Conservation (phyloP, 345 rosid species). For the Hypericum androsaemum region DNA sequence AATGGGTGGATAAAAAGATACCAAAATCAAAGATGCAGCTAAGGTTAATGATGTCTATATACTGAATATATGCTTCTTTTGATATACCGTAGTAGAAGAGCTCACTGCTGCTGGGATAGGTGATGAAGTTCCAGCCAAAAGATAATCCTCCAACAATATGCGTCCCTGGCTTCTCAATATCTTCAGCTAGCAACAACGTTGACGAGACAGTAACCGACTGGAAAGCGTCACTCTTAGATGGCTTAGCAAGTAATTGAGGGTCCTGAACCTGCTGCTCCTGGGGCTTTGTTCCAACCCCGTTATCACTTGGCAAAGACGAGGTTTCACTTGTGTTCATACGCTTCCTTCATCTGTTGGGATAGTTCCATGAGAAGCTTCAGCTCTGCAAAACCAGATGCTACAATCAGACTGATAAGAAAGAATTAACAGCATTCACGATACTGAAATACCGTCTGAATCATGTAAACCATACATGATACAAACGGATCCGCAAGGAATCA, state of each 20-base stretch:
- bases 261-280: slow-evolving; percentile 15
- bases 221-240: slow-evolving; percentile 22
- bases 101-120: slow-evolving; percentile 30
- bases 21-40: no score
- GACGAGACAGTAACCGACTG: slow-evolving; percentile 12
- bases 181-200: slow-evolving; percentile 28
- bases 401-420: no score
- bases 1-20: no score
- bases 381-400: slow-evolving; percentile 35
- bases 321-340: slow-evolving; percentile 20
- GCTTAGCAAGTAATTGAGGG: slow-evolving; percentile 8
- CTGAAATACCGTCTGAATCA: slow-evolving; percentile 2
- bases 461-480: neutral
- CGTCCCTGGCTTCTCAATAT: slow-evolving; percentile 16
- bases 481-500: no score
- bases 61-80: slow-evolving; percentile 27
- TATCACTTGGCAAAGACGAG: slow-evolving; percentile 33
- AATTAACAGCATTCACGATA: no score
- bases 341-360: slow-evolving; percentile 41
- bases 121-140: slow-evolving; percentile 86
- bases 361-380: slow-evolving; percentile 51
- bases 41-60: no score
- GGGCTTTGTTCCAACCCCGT: slow-evolving; percentile 22
- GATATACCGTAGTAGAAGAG: slow-evolving; percentile 58
- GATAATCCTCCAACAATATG: slow-evolving; percentile 72